phyloP scores from a whole-genome alignment of 306 rosid genomes.

The Aeschynomene evenia region DNA sequence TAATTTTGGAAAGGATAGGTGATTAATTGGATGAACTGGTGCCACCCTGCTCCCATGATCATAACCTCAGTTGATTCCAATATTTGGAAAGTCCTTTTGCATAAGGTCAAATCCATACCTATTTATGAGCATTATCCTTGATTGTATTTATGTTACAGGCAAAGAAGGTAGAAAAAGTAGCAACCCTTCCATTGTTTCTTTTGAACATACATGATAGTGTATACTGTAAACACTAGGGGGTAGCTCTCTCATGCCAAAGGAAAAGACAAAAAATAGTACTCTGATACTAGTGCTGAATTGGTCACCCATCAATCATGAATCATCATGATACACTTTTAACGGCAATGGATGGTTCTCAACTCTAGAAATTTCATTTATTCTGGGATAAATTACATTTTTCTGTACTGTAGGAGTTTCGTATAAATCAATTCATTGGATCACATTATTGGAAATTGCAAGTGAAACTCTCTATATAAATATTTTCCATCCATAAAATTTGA shows the following conservation, averaged over 20 bases:
- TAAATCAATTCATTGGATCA: too few species aligned
- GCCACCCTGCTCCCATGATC: constrained; percentile 14
- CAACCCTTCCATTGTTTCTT: background rate
- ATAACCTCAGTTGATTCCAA: background rate
- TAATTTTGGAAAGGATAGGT: background rate
- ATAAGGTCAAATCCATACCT: constrained; percentile 5
- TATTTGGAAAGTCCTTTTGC: constrained; percentile 10
- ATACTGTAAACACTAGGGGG: background rate
- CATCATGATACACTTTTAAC: constrained; percentile 22
- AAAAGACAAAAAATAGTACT: constrained; percentile 23
- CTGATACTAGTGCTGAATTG: constrained; percentile 9
- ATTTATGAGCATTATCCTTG: background rate
- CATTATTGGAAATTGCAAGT: too few species aligned
- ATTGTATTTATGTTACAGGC: background rate
- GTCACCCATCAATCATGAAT: constrained; percentile 20
- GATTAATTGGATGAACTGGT: constrained; percentile 10
- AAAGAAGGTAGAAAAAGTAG: background rate
- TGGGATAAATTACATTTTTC: too few species aligned
- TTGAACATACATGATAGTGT: background rate
- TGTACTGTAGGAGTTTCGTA: too few species aligned
- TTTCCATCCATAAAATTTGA: too few species aligned
- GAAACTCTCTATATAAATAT: too few species aligned
- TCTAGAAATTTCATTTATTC: too few species aligned
- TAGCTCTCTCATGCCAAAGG: constrained; percentile 4
- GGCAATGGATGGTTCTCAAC: constrained; percentile 35